Evolutionary conservation across 2,329 filamentous ascomycete species (phyloP).

Genomic region (Colletotrichum siamense): DNA sequence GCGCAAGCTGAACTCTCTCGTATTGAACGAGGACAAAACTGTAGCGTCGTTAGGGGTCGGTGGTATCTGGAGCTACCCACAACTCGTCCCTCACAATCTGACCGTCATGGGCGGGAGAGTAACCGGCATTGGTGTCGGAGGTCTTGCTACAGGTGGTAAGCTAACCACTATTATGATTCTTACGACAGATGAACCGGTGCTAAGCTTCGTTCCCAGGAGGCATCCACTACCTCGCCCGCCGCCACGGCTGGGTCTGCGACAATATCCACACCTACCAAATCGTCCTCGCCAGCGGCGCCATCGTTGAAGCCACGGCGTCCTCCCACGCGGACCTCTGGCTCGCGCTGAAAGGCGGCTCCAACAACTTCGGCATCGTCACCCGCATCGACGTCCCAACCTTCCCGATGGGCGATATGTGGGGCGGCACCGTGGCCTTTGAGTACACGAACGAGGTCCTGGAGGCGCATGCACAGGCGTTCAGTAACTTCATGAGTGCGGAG

Average conservation of each 20-base stretch:
- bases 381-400: constrained; percentile 29
- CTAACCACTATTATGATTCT: fast-evolving
- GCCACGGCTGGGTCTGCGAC: constrained; percentile 48
- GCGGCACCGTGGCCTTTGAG: background rate
- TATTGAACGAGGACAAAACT: background rate
- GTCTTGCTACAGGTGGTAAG: background rate
- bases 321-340: constrained; percentile 43
- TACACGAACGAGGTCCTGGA: background rate
- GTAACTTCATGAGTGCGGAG: constrained; percentile 15
- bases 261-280: constrained; percentile 45
- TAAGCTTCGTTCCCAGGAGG: background rate
- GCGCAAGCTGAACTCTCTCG: background rate
- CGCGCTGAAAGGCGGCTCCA: constrained; percentile 49
- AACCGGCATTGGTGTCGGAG: background rate
- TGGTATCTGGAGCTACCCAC: background rate
- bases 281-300: constrained; percentile 43
- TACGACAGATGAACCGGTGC: fast-evolving
- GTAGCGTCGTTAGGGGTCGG: background rate
- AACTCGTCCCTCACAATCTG: background rate
- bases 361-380: constrained; percentile 47
- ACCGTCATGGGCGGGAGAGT: background rate
- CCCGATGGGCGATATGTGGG: background rate
- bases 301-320: constrained; percentile 32
- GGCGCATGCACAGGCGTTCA: constrained; percentile 10
- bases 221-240: constrained; percentile 27